A percentile compares a stretch with the other conserved stretches of the same genome.
Conservation (phyloP, 495 filamentous ascomycete genomes). For the Apiosordaria backusii region DNA sequence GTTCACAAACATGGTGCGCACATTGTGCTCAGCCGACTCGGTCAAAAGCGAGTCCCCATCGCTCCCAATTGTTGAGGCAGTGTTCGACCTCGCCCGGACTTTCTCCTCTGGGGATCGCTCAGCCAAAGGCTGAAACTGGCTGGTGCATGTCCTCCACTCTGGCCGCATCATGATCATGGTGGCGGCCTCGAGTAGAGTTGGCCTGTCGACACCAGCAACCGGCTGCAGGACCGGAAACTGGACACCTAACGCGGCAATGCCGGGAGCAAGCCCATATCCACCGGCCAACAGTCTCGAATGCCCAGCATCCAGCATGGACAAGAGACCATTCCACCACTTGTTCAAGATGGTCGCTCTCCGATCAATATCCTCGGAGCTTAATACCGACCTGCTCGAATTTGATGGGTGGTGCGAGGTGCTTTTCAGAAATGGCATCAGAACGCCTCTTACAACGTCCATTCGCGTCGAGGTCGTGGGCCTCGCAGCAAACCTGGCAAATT, state of each 20-base stretch:
- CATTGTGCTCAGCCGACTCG: constrained; percentile 90
- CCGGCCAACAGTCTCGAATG: constrained; percentile 42
- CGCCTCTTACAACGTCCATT: constrained; percentile 71
- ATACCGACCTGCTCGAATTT: constrained; percentile 50
- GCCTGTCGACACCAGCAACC: constrained; percentile 50
- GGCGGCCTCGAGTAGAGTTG: constrained; percentile 78
- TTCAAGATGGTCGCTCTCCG: constrained; percentile 77
- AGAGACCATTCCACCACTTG: constrained; percentile 91
- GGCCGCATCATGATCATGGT: constrained; percentile 86
- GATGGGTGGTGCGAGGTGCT: constrained; percentile 69
- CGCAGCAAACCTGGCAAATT: constrained; percentile 75
- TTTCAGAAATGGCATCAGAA: constrained; percentile 79
- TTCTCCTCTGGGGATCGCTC: constrained; percentile 46
- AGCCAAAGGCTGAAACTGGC: constrained; percentile 57
- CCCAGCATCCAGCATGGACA: constrained; percentile 77
- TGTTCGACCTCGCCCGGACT: constrained; percentile 31
- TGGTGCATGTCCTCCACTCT: constrained; percentile 79
- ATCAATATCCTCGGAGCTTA: constrained; percentile 79
- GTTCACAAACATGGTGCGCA: constrained; percentile 83
- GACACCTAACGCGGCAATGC: constrained; percentile 15
- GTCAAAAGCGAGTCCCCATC: constrained; percentile 72
- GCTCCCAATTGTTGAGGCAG: constrained; percentile 55
- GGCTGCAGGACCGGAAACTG: constrained; percentile 54
- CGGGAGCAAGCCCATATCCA: constrained; percentile 48
- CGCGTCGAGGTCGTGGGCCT: constrained; percentile 73